Conservation (phyloP, 768 basidiomycete species). For the Hericium coralloides region DNA sequence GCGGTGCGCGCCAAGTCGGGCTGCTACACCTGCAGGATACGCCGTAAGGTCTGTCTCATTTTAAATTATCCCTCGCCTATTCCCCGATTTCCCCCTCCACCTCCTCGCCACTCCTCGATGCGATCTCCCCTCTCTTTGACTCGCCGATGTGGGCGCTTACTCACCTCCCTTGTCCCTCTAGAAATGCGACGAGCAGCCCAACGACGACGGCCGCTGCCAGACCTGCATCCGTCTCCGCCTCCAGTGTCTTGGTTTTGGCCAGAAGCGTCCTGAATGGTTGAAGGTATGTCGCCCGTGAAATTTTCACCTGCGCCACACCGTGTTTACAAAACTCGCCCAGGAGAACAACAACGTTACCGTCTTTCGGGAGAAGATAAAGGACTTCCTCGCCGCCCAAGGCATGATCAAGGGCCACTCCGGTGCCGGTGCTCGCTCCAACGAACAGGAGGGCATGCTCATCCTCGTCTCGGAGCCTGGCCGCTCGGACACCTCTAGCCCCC, state of each 20-base stretch:
- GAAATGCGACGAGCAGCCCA: slow-evolving; percentile 80
- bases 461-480: slow-evolving; percentile 35
- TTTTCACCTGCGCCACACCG: neutral
- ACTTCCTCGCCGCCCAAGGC: slow-evolving; percentile 69
- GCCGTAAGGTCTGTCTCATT: slow-evolving; percentile 56
- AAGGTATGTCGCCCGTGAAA: slow-evolving; percentile 40
- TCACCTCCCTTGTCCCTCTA: slow-evolving; percentile 22
- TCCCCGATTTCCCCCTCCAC: slow-evolving; percentile 8
- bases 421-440: slow-evolving; percentile 47
- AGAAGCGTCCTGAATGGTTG: slow-evolving; percentile 80
- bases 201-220: slow-evolving; percentile 52
- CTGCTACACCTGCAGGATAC: slow-evolving; percentile 82
- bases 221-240: slow-evolving; percentile 74
- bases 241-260: slow-evolving; percentile 81
- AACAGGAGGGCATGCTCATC: slow-evolving; percentile 47
- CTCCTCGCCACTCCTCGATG: slow-evolving; percentile 10
- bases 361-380: slow-evolving; percentile 72
- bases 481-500: slow-evolving; percentile 23
- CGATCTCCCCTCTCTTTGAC: slow-evolving; percentile 5
- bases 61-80: slow-evolving; percentile 2
- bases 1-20: slow-evolving; percentile 81
- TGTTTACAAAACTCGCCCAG: slow-evolving; percentile 25
- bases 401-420: slow-evolving; percentile 88
- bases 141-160: slow-evolving; percentile 11
- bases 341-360: slow-evolving; percentile 60